Conservation (phyloP, 2,329 filamentous ascomycete genomes). For the Fusarium sp. region DNA sequence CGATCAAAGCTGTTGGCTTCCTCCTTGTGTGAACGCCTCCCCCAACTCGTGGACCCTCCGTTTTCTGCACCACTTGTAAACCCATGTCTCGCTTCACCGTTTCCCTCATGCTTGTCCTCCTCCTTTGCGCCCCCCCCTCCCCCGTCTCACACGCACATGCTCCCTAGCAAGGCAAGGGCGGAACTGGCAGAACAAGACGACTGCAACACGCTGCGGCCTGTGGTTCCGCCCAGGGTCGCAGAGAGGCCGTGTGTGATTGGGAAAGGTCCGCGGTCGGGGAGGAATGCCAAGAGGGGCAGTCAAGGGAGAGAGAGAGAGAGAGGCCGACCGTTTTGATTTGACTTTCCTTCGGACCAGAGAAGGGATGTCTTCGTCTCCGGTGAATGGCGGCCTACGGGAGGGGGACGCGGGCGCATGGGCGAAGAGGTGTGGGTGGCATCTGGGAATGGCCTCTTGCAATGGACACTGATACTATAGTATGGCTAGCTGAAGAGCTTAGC, state of each 20-base stretch:
- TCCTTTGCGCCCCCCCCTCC: background rate
- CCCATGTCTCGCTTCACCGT: constrained; percentile 3
- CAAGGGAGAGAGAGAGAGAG: constrained; percentile 1
- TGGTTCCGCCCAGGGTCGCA: constrained; percentile 23
- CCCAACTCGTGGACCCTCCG: background rate
- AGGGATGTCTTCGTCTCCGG: constrained; percentile 12
- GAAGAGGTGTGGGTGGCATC: constrained; percentile 13
- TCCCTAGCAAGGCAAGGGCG: constrained; percentile 1
- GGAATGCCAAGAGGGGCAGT: constrained; percentile 27
- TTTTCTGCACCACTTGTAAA: background rate
- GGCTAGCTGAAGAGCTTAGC: background rate
- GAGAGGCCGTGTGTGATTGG: constrained; percentile 24
- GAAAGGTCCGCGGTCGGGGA: background rate
- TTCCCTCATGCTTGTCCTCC: background rate
- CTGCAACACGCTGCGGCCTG: constrained; percentile 25
- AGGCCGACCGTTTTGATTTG: constrained; percentile 23
- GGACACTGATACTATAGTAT: background rate
- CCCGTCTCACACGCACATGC: background rate
- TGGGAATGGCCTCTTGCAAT: constrained; percentile 17
- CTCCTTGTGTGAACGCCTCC: constrained; percentile 8
- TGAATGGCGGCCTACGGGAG: constrained; percentile 12
- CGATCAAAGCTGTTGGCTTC: constrained; percentile 20
- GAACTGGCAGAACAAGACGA: background rate
- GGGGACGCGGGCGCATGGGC: background rate
- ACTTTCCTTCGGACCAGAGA: background rate